Evolutionary conservation across 768 basidiomycete genomes (phyloP), one percentile per base, ranked within the genome.

Genomic region (Trametes sanguinea): DNA sequence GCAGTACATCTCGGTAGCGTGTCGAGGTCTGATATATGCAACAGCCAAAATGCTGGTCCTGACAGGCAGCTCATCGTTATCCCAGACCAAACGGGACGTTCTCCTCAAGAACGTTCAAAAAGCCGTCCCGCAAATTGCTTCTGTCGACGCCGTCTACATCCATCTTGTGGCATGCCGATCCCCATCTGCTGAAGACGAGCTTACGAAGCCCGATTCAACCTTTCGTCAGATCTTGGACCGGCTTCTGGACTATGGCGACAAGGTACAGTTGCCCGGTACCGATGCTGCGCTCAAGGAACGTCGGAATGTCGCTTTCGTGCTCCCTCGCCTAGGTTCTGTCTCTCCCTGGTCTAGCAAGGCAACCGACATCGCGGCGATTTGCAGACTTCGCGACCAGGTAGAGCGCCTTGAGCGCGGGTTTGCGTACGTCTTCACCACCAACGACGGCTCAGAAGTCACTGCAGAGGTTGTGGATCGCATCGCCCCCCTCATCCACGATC

Each of bases 301-400:
- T 45, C 60, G 67, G 30, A 83, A 84, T 51, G 76, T 87, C 10
- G 76, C 86, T 44, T 96, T 86, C 72, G 86, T 97, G 43, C 77
- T 90, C 6, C 95, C 95, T 10, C 79, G 95, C 60, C 81, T 86
- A 7, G 95, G 96, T 3, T 95, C 95, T 3, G 89, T 98, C 69
- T 98, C 96, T 4, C 95, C 97, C 2, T 99, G 97, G 97, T 98
- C 96, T 5, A 96, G 92, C 75, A 99, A 99, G 76, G 96, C 97
- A 2, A 98, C 96, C 0, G 95, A 99, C 72, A 98, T 99, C 57
- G 84, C 95, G 22, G 77, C 77, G 8, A 85, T 98, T 54, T 99
- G 97, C 77, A 89, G 88, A 55, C 86, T 99, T 2, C 85, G 81
- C 17, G 72, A 75, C 2, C 79, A 86, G 56, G 76, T 99, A 54